These are phyloP conservation scores for Xylaria telfairii DNA, from an alignment of 495 filamentous ascomycete genomes.

Conservation along the genomic window DNA sequence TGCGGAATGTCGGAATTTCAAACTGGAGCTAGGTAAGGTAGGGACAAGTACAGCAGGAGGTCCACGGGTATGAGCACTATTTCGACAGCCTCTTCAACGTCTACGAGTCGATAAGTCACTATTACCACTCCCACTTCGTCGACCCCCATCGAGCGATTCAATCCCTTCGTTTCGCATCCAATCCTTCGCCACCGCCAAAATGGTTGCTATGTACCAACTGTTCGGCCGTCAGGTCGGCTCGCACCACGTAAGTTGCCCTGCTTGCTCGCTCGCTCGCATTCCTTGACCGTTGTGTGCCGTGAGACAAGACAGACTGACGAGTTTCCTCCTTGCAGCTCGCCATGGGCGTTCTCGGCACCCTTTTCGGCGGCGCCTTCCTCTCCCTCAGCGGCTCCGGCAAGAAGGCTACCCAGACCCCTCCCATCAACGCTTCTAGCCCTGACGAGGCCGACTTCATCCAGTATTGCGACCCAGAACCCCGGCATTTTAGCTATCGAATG, in stretches of 20 bases:
- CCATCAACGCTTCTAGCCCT: slow-evolving; percentile 84
- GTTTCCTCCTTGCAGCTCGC: slow-evolving; percentile 67
- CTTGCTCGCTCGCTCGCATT: not conserved
- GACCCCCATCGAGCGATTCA: slow-evolving; percentile 26
- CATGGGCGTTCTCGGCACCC: slow-evolving; percentile 76
- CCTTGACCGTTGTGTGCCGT: not conserved
- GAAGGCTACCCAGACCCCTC: slow-evolving; percentile 66
- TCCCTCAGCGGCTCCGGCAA: slow-evolving; percentile 68
- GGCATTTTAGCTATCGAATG: slow-evolving; percentile 19
- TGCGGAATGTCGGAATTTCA: slow-evolving; percentile 32
- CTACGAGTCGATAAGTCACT: slow-evolving; percentile 18
- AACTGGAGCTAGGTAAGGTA: slow-evolving; percentile 36
- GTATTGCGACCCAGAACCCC: slow-evolving; percentile 60
- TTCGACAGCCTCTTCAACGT: slow-evolving; percentile 35
- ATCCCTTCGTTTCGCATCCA: slow-evolving; percentile 42
- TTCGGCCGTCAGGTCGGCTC: slow-evolving; percentile 91
- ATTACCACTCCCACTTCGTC: slow-evolving; percentile 15
- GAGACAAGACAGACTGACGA: slow-evolving; percentile 34
- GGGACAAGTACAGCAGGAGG: too few relatives aligned
- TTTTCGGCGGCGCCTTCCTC: slow-evolving; percentile 63
- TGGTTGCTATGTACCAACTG: slow-evolving; percentile 86
- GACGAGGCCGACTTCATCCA: slow-evolving; percentile 98
- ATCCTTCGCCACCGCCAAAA: slow-evolving; percentile 62
- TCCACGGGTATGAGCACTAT: slow-evolving; percentile 40
- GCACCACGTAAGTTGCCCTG: slow-evolving; percentile 75